phyloP scores from a whole-genome alignment of 257 asterid genomes.

The Salvia splendens region DNA sequence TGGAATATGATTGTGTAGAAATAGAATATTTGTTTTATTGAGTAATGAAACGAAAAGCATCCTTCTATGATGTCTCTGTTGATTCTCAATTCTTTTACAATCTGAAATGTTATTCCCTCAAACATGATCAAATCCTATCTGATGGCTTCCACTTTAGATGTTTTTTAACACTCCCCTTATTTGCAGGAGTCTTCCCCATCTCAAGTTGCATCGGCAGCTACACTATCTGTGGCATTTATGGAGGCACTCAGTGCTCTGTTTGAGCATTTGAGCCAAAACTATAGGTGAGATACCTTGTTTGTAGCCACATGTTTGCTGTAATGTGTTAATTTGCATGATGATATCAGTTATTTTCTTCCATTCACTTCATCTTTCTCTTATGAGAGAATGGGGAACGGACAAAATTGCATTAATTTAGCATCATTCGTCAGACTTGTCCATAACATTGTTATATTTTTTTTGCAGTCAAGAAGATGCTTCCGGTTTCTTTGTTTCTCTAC shows the following conservation, averaged over 20 bases:
- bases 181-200: conserved; percentile 85
- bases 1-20: too few species aligned
- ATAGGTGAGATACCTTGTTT: conserved; percentile 49
- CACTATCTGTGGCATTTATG: conserved; percentile 95
- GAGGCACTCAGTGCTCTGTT: conserved; percentile 75
- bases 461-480: conserved; percentile 95
- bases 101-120: not conserved
- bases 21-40: not conserved
- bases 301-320: not conserved
- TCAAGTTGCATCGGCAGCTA: conserved; percentile 96
- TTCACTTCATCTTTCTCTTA: not conserved
- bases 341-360: conserved; percentile 1
- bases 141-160: not conserved
- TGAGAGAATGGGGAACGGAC: not conserved
- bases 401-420: not conserved
- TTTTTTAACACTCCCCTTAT: conserved; percentile 1
- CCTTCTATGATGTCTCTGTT: not conserved
- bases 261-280: conserved; percentile 69
- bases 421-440: not conserved
- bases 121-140: not conserved
- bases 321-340: not conserved
- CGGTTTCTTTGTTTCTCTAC: conserved; percentile 82
- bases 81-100: not conserved
- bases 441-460: conserved; percentile 23
- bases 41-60: not conserved